Evolutionary conservation across 176 grass and related monocot species (phyloP), one percentile per base, ranked within the genome.

Genomic region (Cenchrus purpureus): DNA sequence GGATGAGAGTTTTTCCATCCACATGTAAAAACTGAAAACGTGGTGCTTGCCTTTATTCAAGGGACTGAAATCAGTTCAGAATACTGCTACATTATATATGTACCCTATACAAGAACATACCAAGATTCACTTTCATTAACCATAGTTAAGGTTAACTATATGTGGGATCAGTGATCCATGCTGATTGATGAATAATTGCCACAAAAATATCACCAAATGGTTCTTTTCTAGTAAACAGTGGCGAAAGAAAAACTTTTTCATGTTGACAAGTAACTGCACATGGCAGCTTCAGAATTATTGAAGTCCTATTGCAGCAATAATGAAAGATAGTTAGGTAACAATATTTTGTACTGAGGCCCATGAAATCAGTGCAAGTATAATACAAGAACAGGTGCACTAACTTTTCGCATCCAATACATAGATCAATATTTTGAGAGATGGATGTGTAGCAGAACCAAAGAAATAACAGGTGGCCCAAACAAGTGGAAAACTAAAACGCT

Each of bases 141-240:
- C 19, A 56, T 84, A 56, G 44, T 44, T 71, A 20, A 76, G 12
- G 60, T 20, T 16, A 84, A 67, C 0, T 9, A 83, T 82, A 62
- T 22, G 13, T 49, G 60, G 17, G 73, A 57, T 74, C 50, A 51
- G 4, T 73, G 28, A 19, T 79, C 19, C 28, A 62, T 51, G 19
- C 28, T n/a, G 7, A 37, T 22, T 50, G 9, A 16, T 59, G 1
- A 85, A 78, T 59, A 72, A 78, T 65, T 67, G 19, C 12, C 57
- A 52, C 16, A 22, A 71, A 50, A 66, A 59, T 31, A 40, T 58
- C 64, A 56, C 11, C 25, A 11, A 52, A 34, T 68, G 28, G 31
- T 55, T 65, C 45, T 12, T 79, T 49, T 58, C 17, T 74, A 43
- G 15, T 9, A 71, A 15, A 48, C 2, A 84, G 7, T 62, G 6